Conservation (phyloP, 2,329 filamentous ascomycete genomes). For the Botrytis hyacinthi region DNA sequence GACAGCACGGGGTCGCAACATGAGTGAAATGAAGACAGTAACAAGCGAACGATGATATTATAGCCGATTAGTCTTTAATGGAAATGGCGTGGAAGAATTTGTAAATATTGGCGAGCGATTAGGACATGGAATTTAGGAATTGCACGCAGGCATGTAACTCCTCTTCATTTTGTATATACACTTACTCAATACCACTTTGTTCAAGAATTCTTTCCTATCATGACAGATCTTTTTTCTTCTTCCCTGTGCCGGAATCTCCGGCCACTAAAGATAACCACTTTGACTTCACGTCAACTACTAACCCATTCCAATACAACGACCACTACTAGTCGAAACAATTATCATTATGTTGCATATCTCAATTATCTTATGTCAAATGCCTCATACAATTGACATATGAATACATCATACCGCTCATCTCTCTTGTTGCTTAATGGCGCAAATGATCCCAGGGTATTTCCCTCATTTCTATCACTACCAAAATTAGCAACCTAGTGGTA, state of each 20-base stretch:
- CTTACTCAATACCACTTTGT: slow-evolving; percentile 3
- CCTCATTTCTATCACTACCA: background rate
- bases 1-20: background rate
- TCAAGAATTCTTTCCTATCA: background rate
- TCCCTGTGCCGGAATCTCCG: background rate
- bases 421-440: background rate
- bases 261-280: background rate
- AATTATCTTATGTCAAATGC: background rate
- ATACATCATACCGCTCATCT: too few species aligned
- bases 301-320: background rate
- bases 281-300: slow-evolving; percentile 10
- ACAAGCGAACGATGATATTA: background rate
- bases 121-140: background rate
- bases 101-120: background rate
- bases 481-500: background rate
- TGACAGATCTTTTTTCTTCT: background rate
- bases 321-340: background rate
- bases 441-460: background rate
- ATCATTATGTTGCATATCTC: background rate
- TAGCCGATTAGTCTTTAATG: background rate
- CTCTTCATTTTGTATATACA: slow-evolving; percentile 2
- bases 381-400: background rate
- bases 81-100: background rate
- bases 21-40: background rate
- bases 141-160: slow-evolving; percentile 3